phyloP scores from a whole-genome alignment of 2,329 filamentous ascomycete genomes.

The Aspergillus jensenii region DNA sequence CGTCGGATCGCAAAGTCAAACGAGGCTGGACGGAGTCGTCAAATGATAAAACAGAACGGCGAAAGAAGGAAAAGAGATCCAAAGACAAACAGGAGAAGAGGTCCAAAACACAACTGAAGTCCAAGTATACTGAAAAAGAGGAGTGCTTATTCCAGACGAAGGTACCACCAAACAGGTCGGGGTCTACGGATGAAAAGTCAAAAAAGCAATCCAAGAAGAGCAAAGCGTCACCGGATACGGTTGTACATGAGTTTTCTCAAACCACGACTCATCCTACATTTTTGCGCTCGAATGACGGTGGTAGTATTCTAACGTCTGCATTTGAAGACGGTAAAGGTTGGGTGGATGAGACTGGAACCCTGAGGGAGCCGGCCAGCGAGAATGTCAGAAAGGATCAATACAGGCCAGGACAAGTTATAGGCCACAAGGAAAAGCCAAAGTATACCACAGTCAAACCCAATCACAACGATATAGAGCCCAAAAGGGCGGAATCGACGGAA shows the following conservation, averaged over 20 bases:
- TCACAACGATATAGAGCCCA: constrained; percentile 9
- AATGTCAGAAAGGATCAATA: constrained; percentile 30
- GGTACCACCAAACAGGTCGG: constrained; percentile 60
- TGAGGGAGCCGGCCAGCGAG: constrained; percentile 53
- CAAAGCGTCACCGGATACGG: constrained; percentile 60
- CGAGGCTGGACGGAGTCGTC: constrained; percentile 80
- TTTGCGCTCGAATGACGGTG: constrained; percentile 58
- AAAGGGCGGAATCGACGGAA: constrained; percentile 18
- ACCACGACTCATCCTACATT: constrained; percentile 81
- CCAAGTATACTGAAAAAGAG: constrained; percentile 75
- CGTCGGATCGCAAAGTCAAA: constrained; percentile 75
- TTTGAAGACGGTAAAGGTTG: constrained; percentile 86
- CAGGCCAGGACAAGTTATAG: constrained; percentile 30
- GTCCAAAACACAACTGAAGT: constrained; percentile 60
- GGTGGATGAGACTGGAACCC: constrained; percentile 74
- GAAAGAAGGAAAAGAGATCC: constrained; percentile 49
- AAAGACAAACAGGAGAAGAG: constrained; percentile 57
- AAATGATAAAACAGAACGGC: constrained; percentile 43
- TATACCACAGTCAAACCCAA: constrained; percentile 13
- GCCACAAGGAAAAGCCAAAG: constrained; percentile 30
- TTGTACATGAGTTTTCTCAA: constrained; percentile 88
- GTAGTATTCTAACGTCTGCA: constrained; percentile 54
- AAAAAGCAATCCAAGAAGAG: constrained; percentile 59
- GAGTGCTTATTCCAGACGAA: constrained; percentile 85
- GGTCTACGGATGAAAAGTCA: constrained; percentile 30